Evolutionary conservation across 352 stramenopile species (phyloP), one percentile per base, ranked within the genome.

Genomic region (Pythium rhizo-oryzae): DNA sequence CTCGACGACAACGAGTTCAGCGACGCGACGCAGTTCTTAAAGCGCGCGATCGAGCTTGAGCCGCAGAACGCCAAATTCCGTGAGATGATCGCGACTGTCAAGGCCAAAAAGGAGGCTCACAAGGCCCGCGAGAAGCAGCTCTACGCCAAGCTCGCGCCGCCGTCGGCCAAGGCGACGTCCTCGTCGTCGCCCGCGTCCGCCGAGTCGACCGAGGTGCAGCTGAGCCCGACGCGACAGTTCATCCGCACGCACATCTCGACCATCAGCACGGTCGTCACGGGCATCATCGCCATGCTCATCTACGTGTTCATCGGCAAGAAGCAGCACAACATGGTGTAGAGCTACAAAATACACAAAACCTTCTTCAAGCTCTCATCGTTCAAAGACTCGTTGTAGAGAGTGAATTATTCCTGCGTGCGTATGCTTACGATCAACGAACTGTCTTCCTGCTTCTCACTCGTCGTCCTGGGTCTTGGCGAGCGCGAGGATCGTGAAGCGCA

Each of bases 401-500:
- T n/a, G n/a, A n/a, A n/a, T n/a, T n/a, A n/a, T n/a, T n/a, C n/a
- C n/a, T n/a, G n/a, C n/a, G n/a, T n/a, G n/a, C n/a, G n/a, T n/a
- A n/a, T n/a, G n/a, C n/a, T n/a, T n/a, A n/a, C n/a, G n/a, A n/a
- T n/a, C n/a, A n/a, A n/a, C n/a, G n/a, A n/a, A n/a, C n/a, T n/a
- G n/a, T n/a, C n/a, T n/a, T n/a, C n/a, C n/a, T n/a, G n/a, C n/a
- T n/a, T n/a, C n/a, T n/a, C 74, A 70, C 21, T 70, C 65, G 39
- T 79, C 65, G 35, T 69, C 70, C 33, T 65, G 44, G 12, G 88
- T 85, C 70, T 94, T 95, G 51, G 92, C 87, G 33, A 99, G 79
- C 23, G 93, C 93, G 23, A 98, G 75, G 60, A 98, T 98, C 55
- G 94, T 98, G 77, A 98, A 99, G 65, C 94, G 84, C 65, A 99